These are phyloP conservation scores for Crithidia brevicula DNA, from an alignment of 208 protist species.

Conservation along the genomic window DNA sequence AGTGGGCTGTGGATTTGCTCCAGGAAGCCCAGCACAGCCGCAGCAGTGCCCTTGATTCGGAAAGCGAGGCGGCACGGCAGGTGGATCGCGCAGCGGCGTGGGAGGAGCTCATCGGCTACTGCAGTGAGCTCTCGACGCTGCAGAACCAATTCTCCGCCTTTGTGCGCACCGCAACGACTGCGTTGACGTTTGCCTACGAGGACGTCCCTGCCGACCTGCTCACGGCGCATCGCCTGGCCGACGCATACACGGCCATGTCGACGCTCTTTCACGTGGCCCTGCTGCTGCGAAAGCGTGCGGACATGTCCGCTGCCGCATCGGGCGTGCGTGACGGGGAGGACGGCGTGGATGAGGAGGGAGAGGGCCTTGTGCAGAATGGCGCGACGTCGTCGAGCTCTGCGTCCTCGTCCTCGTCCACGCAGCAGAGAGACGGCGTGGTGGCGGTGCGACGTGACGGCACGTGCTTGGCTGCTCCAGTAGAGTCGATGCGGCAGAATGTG, in stretches of 20 bases:
- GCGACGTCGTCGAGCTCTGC: slow-evolving; percentile 11
- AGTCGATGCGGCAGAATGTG: slow-evolving; percentile 17
- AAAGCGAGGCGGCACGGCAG: slow-evolving; percentile 18
- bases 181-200: slow-evolving; percentile 50
- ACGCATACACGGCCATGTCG: slow-evolving; percentile 73
- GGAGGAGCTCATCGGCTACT: slow-evolving; percentile 57
- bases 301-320: slow-evolving; percentile 4
- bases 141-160: slow-evolving; percentile 64
- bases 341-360: slow-evolving; percentile 9
- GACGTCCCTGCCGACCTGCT: slow-evolving; percentile 54
- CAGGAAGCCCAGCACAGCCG: slow-evolving; percentile 19
- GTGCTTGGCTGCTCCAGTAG: background rate
- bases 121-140: slow-evolving; percentile 60
- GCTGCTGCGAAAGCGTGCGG: slow-evolving; percentile 31
- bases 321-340: slow-evolving; percentile 7
- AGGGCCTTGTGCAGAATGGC: slow-evolving; percentile 9
- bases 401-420: background rate
- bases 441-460: background rate
- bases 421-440: background rate
- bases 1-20: slow-evolving; percentile 66
- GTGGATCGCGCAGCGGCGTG: slow-evolving; percentile 48
- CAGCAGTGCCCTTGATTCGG: background rate
- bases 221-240: slow-evolving; percentile 40
- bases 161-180: slow-evolving; percentile 52
- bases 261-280: slow-evolving; percentile 69